Evolutionary conservation across 352 stramenopile species (phyloP).

Genomic region (Albugo laibachii): DNA sequence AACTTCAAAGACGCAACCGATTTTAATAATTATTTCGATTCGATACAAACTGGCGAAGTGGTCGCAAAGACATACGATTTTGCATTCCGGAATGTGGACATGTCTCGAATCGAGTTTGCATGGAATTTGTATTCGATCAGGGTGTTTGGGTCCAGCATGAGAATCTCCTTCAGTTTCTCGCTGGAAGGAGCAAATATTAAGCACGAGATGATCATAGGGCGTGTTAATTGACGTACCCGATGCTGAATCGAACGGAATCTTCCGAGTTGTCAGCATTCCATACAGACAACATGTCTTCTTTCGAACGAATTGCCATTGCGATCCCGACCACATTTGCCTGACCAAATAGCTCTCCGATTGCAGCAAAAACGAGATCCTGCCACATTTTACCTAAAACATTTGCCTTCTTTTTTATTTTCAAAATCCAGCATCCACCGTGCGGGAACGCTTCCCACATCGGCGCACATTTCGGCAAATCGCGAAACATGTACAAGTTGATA

Average conservation of each 20-base stretch:
- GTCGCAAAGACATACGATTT: constrained; percentile 83
- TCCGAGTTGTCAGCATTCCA: constrained; percentile 89
- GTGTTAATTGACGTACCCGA: constrained; percentile 23
- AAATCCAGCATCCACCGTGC: constrained; percentile 87
- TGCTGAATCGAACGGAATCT: constrained; percentile 63
- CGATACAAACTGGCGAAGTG: constrained; percentile 9
- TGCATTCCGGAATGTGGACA: constrained; percentile 86
- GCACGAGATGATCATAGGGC: background rate
- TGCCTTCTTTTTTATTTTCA: constrained; percentile 90
- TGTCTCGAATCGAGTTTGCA: constrained; percentile 82
- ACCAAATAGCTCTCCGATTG: constrained; percentile 83
- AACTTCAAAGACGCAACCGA: too few species aligned
- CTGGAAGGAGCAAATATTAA: constrained; percentile 15
- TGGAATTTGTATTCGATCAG: constrained; percentile 92
- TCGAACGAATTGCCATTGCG: constrained; percentile 83
- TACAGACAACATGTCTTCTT: constrained; percentile 87
- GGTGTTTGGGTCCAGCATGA: constrained; percentile 87
- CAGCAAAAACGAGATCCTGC: constrained; percentile 85
- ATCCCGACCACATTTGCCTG: constrained; percentile 84
- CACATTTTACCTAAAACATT: constrained; percentile 90
- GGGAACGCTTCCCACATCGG: constrained; percentile 86
- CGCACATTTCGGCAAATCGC: constrained; percentile 69
- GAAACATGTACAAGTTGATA: constrained; percentile 87
- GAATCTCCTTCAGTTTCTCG: constrained; percentile 86
- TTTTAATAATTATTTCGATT: too few species aligned